Percentiles rank a stretch among this genome's conserved stretches.
Evolutionary conservation across 2,329 filamentous ascomycete species (phyloP).

Genomic region (Orbilia javanica): DNA sequence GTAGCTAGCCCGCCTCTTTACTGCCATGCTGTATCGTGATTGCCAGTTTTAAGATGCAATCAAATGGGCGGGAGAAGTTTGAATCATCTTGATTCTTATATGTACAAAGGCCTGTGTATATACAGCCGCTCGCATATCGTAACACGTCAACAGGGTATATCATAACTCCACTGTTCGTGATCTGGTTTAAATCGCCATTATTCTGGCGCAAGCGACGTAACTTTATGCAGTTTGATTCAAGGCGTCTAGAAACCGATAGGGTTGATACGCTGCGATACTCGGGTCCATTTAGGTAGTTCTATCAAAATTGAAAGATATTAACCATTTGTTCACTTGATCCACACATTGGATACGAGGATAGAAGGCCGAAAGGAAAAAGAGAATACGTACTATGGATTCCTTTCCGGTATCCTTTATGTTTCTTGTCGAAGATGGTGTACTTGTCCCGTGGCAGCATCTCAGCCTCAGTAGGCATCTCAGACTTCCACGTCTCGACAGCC

Average conservation of each 20-base stretch:
- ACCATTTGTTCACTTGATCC: conserved; percentile 6
- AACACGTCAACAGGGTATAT: too few relatives aligned
- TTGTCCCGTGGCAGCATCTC: conserved; percentile 98
- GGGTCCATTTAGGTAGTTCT: conserved; percentile 93
- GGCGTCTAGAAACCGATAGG: conserved; percentile 84
- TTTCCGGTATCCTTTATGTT: conserved; percentile 95
- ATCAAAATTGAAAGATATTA: conserved; percentile 50
- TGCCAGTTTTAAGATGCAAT: neutral
- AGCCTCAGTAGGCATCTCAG: conserved; percentile 92
- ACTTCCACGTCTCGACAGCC: conserved; percentile 89
- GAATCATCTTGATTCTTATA: conserved; percentile 8
- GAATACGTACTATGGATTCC: conserved; percentile 90
- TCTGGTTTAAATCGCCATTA: too few relatives aligned
- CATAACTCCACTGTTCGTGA: too few relatives aligned
- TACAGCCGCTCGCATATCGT: neutral
- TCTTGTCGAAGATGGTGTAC: conserved; percentile 97
- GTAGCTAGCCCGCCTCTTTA: too few relatives aligned
- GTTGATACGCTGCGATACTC: conserved; percentile 92
- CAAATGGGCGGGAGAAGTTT: neutral
- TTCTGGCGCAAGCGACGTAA: too few relatives aligned
- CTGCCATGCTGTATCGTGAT: too few relatives aligned
- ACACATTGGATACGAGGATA: neutral
- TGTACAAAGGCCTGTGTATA: conserved; percentile 12
- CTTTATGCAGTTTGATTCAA: neutral
- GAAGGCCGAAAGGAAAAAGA: neutral